Conservation (phyloP, 768 basidiomycete species). For the Lyophyllum atratum region DNA sequence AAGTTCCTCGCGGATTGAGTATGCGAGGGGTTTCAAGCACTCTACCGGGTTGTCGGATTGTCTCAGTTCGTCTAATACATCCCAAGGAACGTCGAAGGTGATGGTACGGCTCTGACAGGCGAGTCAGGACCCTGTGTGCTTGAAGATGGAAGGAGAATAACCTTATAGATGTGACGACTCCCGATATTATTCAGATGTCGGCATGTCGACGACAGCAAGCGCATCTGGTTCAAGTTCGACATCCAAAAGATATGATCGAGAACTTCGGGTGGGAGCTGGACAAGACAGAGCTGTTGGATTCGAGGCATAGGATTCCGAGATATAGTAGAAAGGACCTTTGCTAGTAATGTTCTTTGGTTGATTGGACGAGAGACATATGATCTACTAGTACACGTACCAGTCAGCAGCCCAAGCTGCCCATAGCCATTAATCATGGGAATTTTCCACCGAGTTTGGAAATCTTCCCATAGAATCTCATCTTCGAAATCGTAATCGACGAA, state of each 20-base stretch:
- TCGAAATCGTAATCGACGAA: background rate
- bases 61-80: background rate
- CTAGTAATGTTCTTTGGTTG: background rate
- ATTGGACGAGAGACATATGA: background rate
- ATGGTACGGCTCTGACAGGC: background rate
- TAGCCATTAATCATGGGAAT: background rate
- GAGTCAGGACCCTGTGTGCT: background rate
- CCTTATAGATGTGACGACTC: background rate
- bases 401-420: background rate
- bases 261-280: background rate
- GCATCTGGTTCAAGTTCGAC: background rate
- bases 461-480: background rate
- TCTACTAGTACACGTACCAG: background rate
- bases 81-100: background rate
- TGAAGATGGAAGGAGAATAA: background rate
- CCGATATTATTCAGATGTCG: background rate
- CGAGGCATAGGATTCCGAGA: background rate
- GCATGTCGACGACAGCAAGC: background rate
- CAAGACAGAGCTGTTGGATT: background rate
- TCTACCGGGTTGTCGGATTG: background rate
- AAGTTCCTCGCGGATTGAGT: background rate
- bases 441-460: background rate
- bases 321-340: background rate
- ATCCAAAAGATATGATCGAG: background rate
- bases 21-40: background rate